Evolutionary conservation across 441 rosid species (phyloP).

Genomic region (Gossypium davidsonii): DNA sequence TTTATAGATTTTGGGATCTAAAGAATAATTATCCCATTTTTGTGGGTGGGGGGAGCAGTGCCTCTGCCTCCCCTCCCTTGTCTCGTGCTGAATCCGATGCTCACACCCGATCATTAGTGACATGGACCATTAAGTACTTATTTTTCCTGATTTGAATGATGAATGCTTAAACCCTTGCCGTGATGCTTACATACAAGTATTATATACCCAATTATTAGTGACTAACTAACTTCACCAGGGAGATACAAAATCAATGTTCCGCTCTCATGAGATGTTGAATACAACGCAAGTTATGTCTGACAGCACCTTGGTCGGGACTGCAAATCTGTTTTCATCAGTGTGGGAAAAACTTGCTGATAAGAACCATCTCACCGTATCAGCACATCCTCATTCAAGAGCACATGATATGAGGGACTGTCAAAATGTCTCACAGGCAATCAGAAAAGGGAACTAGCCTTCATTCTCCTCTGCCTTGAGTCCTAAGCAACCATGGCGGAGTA

Average conservation of each 20-base stretch:
- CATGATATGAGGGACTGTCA: neutral
- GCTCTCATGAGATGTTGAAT: constrained; percentile 17
- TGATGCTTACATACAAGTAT: neutral
- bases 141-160: neutral
- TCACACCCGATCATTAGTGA: neutral
- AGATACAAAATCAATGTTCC: too few species aligned
- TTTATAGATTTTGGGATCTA: too few species aligned
- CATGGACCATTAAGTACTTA: neutral
- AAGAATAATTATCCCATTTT: too few species aligned
- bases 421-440: neutral
- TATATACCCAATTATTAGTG: neutral
- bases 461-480: neutral
- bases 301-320: constrained; percentile 1
- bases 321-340: constrained; percentile 14
- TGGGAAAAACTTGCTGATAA: constrained; percentile 21
- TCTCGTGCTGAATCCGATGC: too few species aligned
- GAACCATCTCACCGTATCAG: constrained; percentile 19
- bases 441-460: constrained; percentile 13
- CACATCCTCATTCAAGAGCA: constrained; percentile 17
- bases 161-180: neutral
- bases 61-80: too few species aligned
- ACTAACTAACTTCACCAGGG: neutral
- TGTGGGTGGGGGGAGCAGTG: too few species aligned
- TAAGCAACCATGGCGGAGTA: neutral
- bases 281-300: neutral